Base-by-base conservation (phyloP, 768 basidiomycete genomes). In the Trametes meyenii region DNA sequence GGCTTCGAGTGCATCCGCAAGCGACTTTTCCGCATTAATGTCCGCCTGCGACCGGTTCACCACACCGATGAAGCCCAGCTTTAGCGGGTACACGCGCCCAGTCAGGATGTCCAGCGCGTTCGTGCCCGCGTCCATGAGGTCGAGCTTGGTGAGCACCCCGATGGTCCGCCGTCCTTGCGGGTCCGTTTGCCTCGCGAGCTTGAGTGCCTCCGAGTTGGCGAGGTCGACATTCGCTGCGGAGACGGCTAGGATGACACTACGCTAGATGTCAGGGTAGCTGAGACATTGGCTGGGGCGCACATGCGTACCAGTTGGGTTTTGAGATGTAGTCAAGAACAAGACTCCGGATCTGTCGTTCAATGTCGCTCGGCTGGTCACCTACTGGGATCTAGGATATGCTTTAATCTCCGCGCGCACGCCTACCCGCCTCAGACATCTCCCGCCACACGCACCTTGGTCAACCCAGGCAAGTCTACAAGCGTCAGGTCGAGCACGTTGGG, bases 121-220 rank as follows among this genome's bases (percentile, higher is more conserved):
- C 38, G 97, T 99, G 29, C 97, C 97, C 6, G 96, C 96, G 69
- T 98, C 97, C 97, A 99, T 99, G 48, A 99, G 83, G 76, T 99
- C 97, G 36, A 98, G 85, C 75, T 99, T 99, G 14, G 96, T 96
- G 52, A 99, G 81, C 19, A 99, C 91, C 52, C 97, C 97, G 58
- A 98, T 94, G 13, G 97, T 99, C 33, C 97, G 86, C 33, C 97
- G 87, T 12, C 96, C 96, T 75, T 97, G 94, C 0, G 96, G 92
- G 70, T 99, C 97, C 49, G 98, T 94, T 12, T 88, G 86, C 46
- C 97, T 90, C 12, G 96, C 97, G 38, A 99, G 88, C 74, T 98
- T 98, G 62, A 99, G 85, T 2, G 97, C 90, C 73, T 98, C 97
- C 0, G 97, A 98, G 74, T 98, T 99, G 71, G 97, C 97, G 58